Percentiles rank a stretch among this genome's conserved stretches.
Conservation (phyloP, 2,329 filamentous ascomycete genomes). For the Cercospora beticola region DNA sequence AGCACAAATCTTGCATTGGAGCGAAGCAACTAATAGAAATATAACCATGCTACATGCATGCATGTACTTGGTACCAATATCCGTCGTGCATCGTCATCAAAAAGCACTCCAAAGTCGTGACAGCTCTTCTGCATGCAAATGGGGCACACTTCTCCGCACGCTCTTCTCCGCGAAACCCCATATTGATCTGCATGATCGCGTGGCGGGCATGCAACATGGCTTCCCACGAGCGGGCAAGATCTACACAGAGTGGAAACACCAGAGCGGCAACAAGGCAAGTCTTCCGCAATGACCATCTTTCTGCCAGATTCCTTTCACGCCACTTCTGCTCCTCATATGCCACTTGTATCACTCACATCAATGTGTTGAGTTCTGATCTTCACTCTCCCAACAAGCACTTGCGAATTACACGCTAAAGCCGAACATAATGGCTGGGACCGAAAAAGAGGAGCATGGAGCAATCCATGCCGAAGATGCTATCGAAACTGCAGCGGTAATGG, state of each 20-base stretch:
- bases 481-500: conserved; percentile 11
- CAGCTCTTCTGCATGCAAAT: neutral
- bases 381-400: too few relatives aligned
- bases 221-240: neutral
- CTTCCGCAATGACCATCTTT: conserved; percentile 2
- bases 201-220: conserved; percentile 7
- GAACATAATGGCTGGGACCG: neutral
- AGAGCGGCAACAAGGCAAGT: neutral
- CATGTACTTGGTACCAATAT: neutral
- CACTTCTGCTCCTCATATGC: neutral
- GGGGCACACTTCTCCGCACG: conserved; percentile 8
- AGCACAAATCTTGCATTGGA: neutral
- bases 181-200: conserved; percentile 13
- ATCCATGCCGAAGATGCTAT: conserved; percentile 19
- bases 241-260: neutral
- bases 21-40: neutral
- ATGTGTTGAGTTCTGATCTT: neutral
- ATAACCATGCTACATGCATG: neutral
- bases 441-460: conserved; percentile 3
- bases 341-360: neutral
- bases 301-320: conserved; percentile 1
- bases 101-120: neutral
- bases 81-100: neutral
- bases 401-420: neutral
- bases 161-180: conserved; percentile 7